Evolutionary conservation across 345 rosid species (phyloP).

Genomic region (Pelargonium nanum): DNA sequence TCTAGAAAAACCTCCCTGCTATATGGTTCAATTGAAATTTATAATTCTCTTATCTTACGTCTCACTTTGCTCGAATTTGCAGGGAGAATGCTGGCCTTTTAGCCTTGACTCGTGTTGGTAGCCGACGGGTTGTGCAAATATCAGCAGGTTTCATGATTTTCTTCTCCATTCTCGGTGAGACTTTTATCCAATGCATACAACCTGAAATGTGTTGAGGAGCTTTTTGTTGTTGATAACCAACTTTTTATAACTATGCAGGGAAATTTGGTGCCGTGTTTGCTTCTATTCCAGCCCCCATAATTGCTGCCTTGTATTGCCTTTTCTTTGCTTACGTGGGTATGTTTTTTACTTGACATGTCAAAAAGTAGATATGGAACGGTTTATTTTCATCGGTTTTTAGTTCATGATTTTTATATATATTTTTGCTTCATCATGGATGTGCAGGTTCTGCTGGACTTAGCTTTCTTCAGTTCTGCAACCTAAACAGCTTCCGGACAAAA

Average conservation of each 20-base stretch:
- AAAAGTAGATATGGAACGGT: background rate
- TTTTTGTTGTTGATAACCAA: constrained; percentile 4
- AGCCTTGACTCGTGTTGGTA: constrained; percentile 87
- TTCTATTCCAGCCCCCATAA: constrained; percentile 78
- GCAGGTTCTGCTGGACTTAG: constrained; percentile 91
- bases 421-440: constrained; percentile 1
- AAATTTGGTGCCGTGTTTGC: constrained; percentile 97
- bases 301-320: constrained; percentile 80
- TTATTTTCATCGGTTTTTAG: background rate
- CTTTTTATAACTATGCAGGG: constrained; percentile 34
- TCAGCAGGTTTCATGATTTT: constrained; percentile 98
- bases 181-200: background rate
- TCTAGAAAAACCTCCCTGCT: constrained; percentile 4
- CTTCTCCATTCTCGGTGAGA: constrained; percentile 81
- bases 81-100: constrained; percentile 94
- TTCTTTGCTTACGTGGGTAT: constrained; percentile 95
- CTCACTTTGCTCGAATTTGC: constrained; percentile 13
- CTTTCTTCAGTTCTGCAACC: constrained; percentile 89
- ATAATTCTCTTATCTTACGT: background rate
- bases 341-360: constrained; percentile 13
- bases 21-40: constrained; percentile 5
- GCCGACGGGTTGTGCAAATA: constrained; percentile 92
- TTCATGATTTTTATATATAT: too few species aligned
- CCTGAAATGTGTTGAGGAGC: background rate
- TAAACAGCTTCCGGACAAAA: constrained; percentile 79